phyloP scores from a whole-genome alignment of 345 rosid species.

The Citrus glauca region DNA sequence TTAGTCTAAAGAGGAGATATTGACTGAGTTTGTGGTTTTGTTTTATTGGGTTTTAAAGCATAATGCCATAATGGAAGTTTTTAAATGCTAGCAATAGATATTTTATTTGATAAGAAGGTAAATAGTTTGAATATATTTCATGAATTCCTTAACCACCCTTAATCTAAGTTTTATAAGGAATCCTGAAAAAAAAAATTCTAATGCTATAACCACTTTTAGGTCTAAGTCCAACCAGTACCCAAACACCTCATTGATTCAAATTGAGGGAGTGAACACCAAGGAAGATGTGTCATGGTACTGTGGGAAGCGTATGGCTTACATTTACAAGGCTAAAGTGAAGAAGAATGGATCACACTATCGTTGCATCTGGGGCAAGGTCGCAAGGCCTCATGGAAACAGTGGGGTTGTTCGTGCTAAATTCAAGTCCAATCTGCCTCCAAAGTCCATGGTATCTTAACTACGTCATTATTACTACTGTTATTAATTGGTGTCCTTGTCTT shows the following conservation, averaged over 20 bases:
- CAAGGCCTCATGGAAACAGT: constrained; percentile 90
- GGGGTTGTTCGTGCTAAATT: constrained; percentile 89
- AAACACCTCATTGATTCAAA: constrained; percentile 71
- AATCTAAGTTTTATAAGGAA: too few species aligned
- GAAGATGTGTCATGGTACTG: constrained; percentile 81
- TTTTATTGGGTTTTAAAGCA: background rate
- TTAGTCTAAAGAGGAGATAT: background rate
- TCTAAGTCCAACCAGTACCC: constrained; percentile 92
- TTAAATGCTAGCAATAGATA: background rate
- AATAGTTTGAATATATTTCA: background rate
- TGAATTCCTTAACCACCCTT: too few species aligned
- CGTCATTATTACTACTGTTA: background rate
- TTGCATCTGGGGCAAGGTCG: constrained; percentile 94
- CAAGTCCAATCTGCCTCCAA: constrained; percentile 87
- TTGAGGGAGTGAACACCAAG: constrained; percentile 84
- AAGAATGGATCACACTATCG: constrained; percentile 78
- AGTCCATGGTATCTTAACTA: constrained; percentile 55
- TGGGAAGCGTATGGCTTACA: constrained; percentile 91
- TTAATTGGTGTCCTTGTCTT: background rate
- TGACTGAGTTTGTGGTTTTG: background rate
- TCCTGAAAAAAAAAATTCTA: too few species aligned
- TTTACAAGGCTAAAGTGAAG: constrained; percentile 91
- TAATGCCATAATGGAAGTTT: background rate
- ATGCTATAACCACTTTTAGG: constrained; percentile 27
- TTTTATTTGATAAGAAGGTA: background rate